A percentile compares a stretch with the other conserved stretches of the same genome.
Evolutionary conservation across 441 rosid species (phyloP).

Genomic region (Melastoma candidum): DNA sequence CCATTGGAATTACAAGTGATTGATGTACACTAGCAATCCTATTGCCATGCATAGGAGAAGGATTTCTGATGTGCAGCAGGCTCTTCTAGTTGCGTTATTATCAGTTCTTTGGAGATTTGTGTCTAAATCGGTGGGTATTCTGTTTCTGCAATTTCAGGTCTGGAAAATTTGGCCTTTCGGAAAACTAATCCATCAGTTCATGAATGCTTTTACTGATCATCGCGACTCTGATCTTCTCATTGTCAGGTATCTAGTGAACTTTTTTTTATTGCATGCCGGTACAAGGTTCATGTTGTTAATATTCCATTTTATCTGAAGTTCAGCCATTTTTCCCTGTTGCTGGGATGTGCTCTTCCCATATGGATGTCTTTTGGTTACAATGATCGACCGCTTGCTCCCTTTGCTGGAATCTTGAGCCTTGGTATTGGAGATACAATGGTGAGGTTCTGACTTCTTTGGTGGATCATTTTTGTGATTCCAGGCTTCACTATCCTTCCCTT

Average conservation of each 20-base stretch:
- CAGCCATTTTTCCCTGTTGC: constrained; percentile 89
- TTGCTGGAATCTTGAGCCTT: constrained; percentile 97
- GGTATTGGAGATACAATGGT: constrained; percentile 99
- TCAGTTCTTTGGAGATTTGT: too few species aligned
- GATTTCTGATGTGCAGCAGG: too few species aligned
- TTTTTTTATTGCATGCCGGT: neutral
- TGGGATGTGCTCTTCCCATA: constrained; percentile 97
- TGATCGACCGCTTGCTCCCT: constrained; percentile 91
- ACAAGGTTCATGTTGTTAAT: neutral
- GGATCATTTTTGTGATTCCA: too few species aligned
- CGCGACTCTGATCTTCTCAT: constrained; percentile 93
- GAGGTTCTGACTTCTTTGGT: constrained; percentile 15
- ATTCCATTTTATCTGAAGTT: constrained; percentile 10
- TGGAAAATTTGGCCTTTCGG: constrained; percentile 95
- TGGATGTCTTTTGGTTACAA: constrained; percentile 96
- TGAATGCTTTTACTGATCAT: constrained; percentile 96
- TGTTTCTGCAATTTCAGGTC: constrained; percentile 29
- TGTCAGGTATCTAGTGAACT: constrained; percentile 43
- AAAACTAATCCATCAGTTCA: constrained; percentile 63
- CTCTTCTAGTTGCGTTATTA: too few species aligned
- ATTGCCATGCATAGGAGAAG: too few species aligned
- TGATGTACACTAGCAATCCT: too few species aligned
- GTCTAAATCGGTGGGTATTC: too few species aligned
- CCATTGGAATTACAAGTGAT: too few species aligned
- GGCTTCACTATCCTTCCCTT: too few species aligned